phyloP scores from a whole-genome alignment of 169 alveolate species.

The Perkinsus olseni region DNA sequence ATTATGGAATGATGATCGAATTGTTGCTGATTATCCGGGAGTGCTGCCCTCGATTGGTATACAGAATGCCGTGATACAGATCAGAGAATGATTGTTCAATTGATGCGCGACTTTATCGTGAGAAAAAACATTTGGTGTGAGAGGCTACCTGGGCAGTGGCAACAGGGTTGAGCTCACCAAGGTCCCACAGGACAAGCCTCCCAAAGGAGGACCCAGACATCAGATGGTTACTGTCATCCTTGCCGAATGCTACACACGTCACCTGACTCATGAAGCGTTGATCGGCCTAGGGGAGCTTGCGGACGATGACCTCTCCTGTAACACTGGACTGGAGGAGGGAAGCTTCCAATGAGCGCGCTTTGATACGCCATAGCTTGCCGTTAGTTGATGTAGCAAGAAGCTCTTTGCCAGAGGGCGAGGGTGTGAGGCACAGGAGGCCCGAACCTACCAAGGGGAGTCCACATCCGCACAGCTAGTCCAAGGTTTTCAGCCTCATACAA shows the following conservation, averaged over 20 bases:
- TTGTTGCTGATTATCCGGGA: too few relatives aligned
- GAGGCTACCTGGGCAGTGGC: conserved; percentile 47
- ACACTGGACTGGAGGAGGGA: not conserved
- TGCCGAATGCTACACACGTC: not conserved
- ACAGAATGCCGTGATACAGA: too few relatives aligned
- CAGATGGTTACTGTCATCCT: conserved; percentile 15
- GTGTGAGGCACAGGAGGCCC: not conserved
- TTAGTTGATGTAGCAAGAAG: conserved; percentile 8
- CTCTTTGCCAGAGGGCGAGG: conserved; percentile 50
- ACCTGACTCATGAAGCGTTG: not conserved
- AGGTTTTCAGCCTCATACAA: too few relatives aligned
- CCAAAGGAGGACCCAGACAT: conserved; percentile 35
- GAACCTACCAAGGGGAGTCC: not conserved
- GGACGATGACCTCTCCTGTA: not conserved
- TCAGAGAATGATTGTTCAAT: too few relatives aligned
- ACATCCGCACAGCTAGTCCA: too few relatives aligned
- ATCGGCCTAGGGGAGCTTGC: not conserved
- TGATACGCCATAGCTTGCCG: not conserved
- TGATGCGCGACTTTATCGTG: too few relatives aligned
- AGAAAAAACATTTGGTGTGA: conserved; percentile 44
- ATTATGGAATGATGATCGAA: too few relatives aligned
- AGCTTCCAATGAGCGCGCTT: not conserved
- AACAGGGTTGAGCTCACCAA: conserved; percentile 49
- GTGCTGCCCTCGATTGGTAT: too few relatives aligned
- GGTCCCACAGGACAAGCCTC: conserved; percentile 52